phyloP scores from a whole-genome alignment of 176 grass and related monocot species.

The Avena atlantica region DNA sequence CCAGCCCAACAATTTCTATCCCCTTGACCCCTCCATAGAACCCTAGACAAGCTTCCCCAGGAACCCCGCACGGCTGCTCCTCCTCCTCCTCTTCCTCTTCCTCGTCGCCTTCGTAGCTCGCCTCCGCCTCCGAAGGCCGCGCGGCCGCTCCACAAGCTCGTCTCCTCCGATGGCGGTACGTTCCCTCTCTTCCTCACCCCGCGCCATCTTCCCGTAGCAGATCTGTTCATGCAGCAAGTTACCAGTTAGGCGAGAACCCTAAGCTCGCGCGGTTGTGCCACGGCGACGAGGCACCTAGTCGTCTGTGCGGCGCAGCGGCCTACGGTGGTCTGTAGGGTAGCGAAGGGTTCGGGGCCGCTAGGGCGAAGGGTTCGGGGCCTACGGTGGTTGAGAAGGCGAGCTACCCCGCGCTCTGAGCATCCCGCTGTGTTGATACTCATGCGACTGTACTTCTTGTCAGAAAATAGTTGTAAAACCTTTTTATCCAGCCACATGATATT shows the following conservation, averaged over 20 bases:
- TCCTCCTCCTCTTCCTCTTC: background rate
- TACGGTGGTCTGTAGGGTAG: background rate
- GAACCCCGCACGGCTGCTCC: background rate
- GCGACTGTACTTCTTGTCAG: background rate
- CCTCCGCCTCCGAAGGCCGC: background rate
- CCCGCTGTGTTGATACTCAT: background rate
- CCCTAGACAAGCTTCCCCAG: slow-evolving; percentile 20
- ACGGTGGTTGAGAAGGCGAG: background rate
- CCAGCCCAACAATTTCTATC: background rate
- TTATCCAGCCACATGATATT: background rate
- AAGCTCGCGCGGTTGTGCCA: background rate
- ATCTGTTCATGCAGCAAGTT: too few relatives aligned
- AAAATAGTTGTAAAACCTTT: background rate
- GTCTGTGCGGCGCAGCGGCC: background rate
- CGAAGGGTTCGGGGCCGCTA: background rate
- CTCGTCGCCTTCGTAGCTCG: background rate
- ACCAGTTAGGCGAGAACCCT: background rate
- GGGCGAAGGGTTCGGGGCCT: background rate
- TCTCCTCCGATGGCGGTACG: slow-evolving; percentile 48
- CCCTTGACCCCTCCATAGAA: background rate
- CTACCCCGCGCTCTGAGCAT: background rate
- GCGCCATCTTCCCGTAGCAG: background rate
- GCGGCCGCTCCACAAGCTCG: background rate
- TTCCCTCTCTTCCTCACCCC: background rate
- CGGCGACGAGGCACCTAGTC: background rate